These are phyloP conservation scores for Huiozyma sinensis DNA, from an alignment of 805 yeast species.

Conservation along the genomic window DNA sequence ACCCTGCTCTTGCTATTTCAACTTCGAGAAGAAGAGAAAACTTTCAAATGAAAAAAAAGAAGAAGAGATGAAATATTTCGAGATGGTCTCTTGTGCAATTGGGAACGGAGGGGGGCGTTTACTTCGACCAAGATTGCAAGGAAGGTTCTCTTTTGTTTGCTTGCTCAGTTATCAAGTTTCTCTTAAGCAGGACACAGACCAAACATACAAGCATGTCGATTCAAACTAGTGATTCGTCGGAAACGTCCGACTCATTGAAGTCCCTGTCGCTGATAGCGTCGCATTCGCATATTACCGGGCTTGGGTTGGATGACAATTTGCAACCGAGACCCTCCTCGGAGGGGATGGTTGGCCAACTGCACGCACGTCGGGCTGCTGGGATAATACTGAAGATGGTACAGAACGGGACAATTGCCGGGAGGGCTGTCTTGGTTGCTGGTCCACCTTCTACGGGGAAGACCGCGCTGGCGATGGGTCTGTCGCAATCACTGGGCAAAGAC, in stretches of 20 bases:
- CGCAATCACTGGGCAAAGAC: slow-evolving; percentile 52
- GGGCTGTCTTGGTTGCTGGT: slow-evolving; percentile 92
- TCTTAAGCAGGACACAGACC: not conserved
- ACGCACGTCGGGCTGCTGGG: slow-evolving; percentile 95
- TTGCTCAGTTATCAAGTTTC: no score
- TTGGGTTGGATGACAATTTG: slow-evolving; percentile 88
- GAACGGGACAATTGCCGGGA: slow-evolving; percentile 90
- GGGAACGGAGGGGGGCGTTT: no score
- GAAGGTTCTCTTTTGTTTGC: no score
- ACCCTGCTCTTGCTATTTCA: no score
- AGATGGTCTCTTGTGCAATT: no score
- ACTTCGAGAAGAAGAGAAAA: no score
- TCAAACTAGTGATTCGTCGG: slow-evolving; percentile 30
- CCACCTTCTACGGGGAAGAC: slow-evolving; percentile 99
- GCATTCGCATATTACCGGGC: slow-evolving; percentile 94
- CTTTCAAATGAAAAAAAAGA: no score
- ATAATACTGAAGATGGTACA: slow-evolving; percentile 86
- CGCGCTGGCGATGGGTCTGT: slow-evolving; percentile 90
- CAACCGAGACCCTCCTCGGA: slow-evolving; percentile 73
- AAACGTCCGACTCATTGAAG: slow-evolving; percentile 37
- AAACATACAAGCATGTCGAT: slow-evolving; percentile 25
- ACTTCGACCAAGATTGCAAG: no score
- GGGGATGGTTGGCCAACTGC: slow-evolving; percentile 96
- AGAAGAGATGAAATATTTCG: no score
- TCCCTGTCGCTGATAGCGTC: slow-evolving; percentile 84